A percentile compares a stretch with the other conserved stretches of the same genome.
Evolutionary conservation across 192 early-diverging fungal genomes (phyloP).

Genomic region (Coemansia sp.): DNA sequence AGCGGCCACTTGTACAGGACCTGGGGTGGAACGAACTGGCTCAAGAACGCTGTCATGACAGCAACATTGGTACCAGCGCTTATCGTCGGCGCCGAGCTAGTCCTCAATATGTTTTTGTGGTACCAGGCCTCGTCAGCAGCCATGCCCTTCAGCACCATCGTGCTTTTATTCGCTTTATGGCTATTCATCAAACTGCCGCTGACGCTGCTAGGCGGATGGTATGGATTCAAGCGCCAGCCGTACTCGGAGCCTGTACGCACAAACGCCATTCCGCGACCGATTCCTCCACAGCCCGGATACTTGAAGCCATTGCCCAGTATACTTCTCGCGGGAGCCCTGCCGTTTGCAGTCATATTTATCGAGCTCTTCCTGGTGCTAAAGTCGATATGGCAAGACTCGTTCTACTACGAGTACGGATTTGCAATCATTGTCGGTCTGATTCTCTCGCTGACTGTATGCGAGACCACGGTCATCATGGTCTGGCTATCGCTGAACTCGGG

Average conservation of each 20-base stretch:
- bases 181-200: conserved; percentile 78
- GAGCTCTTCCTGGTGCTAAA: conserved; percentile 75
- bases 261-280: conserved; percentile 90
- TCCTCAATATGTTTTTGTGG: conserved; percentile 89
- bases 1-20: conserved; percentile 73
- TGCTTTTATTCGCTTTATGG: conserved; percentile 83
- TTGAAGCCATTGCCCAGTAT: conserved; percentile 63
- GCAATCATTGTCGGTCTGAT: conserved; percentile 64
- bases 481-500: conserved; percentile 71
- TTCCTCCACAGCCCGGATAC: conserved; percentile 82
- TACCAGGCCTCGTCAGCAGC: conserved; percentile 85
- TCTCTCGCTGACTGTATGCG: conserved; percentile 63
- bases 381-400: conserved; percentile 70
- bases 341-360: conserved; percentile 75
- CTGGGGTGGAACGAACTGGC: conserved; percentile 72
- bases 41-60: conserved; percentile 69
- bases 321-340: conserved; percentile 70
- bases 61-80: conserved; percentile 63
- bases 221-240: conserved; percentile 76
- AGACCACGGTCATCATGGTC: conserved; percentile 69
- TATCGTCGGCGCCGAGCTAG: conserved; percentile 66
- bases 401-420: conserved; percentile 70
- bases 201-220: conserved; percentile 83
- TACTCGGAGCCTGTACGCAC: conserved; percentile 89
- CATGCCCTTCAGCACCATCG: conserved; percentile 86